Base-by-base conservation (phyloP, 441 rosid species). In the Brassica hybrid region DNA sequence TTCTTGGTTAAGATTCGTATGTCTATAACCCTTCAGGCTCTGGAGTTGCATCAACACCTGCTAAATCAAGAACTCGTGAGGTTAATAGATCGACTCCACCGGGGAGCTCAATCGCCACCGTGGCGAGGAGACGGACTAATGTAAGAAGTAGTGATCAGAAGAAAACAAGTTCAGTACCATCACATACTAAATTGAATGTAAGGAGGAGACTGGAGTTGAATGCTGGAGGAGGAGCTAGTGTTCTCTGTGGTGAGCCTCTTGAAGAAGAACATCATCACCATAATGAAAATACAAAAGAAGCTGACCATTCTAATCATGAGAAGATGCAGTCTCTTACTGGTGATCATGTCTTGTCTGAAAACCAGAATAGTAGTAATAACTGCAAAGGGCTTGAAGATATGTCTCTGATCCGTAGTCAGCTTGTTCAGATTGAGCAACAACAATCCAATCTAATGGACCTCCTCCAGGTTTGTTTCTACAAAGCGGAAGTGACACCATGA, bases 381-480 rank as follows among this genome's bases (percentile, higher is more conserved):
- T 91, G 85, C 75, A 88, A 88, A 74, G 94, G 90, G 54, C 56
- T 76, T 65, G 96, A 94, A 74, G 97, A 91, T 65, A 83, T 92
- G 41, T 80, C 97, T 65, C 77, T 71, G 72, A 92, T 94, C 72
- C 97, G 97, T 69, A 81, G 60, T 81, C 97, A 94, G 83, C 93
- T 94, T 14, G 86, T 89, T 82, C 96, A 92, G 87, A 92, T 94
- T 67, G 97, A 94, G 83, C 89, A 89, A 86, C 97, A 92, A 78
- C 97, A 94, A 84, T 88, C 97, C n/a, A 89, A 84, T 84, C 86
- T 94, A 17, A 81, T 92, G 72, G 97, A 91, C 75, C 91, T 94
- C 50, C 87, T 94, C 32, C 96, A 94, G 99, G 99, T 94, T 80
- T 82, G 83, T 86, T 72, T 50, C 18, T 17, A 7, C 17, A 79